phyloP scores from a whole-genome alignment of 768 basidiomycete species.

The Cystobasidium tubakii region DNA sequence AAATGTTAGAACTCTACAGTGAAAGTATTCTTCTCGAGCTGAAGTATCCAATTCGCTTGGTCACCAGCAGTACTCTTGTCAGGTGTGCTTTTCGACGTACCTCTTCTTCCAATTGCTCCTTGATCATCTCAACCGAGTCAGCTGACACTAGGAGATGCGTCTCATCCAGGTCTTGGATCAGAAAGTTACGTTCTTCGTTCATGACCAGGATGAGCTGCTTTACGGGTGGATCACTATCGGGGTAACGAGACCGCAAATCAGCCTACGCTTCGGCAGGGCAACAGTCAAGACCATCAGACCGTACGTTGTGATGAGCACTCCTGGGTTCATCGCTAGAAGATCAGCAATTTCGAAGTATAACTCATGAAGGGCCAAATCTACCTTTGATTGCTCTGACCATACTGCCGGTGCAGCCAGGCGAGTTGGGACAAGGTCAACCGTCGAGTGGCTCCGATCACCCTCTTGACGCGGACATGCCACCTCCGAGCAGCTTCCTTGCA shows the following conservation, averaged over 20 bases:
- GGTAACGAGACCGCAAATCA: neutral
- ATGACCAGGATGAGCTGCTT: slow-evolving; percentile 69
- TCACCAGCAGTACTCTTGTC: too few species aligned
- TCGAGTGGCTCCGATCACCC: neutral
- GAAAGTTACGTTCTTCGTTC: slow-evolving; percentile 56
- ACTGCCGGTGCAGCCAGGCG: neutral
- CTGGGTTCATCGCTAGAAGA: neutral
- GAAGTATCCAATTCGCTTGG: neutral
- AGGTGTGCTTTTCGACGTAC: slow-evolving; percentile 13
- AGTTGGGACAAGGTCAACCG: neutral
- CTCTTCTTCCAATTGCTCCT: slow-evolving; percentile 39
- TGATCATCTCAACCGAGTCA: slow-evolving; percentile 69
- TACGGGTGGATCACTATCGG: slow-evolving; percentile 72
- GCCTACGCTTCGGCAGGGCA: neutral
- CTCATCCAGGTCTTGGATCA: slow-evolving; percentile 81
- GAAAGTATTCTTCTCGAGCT: slow-evolving; percentile 36
- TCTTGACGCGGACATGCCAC: neutral
- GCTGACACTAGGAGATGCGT: slow-evolving; percentile 75
- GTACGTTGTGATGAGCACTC: slow-evolving; percentile 32
- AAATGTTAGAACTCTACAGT: slow-evolving; percentile 18
- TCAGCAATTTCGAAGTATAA: neutral
- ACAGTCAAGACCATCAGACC: neutral
- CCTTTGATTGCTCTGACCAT: slow-evolving; percentile 36
- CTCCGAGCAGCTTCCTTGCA: neutral
- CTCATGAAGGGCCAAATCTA: neutral